Evolutionary conservation across 164 flowering plant species (phyloP).

Genomic region (Pachysandra terminalis): DNA sequence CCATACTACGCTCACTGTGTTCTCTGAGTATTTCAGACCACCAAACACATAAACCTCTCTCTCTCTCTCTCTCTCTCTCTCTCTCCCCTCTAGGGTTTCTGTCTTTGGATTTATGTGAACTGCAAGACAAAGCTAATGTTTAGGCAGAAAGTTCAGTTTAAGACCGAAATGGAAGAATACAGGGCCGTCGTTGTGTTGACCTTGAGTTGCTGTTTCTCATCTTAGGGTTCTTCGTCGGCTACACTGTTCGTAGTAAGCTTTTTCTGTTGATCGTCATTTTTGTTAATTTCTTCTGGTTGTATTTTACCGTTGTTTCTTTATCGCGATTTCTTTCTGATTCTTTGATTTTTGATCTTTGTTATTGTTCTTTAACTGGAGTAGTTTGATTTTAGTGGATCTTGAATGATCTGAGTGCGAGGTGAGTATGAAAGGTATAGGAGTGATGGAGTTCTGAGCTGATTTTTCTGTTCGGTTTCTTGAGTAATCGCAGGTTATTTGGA

Average conservation of each 20-base stretch:
- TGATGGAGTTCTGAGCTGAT: no score
- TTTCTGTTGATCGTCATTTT: neutral
- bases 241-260: neutral
- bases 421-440: neutral
- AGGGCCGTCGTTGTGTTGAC: neutral
- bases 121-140: no score
- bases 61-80: conserved; percentile 4
- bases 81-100: neutral
- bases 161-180: no score
- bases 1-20: neutral
- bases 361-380: neutral
- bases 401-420: neutral
- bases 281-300: neutral
- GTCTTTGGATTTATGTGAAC: neutral
- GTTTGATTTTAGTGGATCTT: neutral
- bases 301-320: neutral
- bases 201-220: neutral
- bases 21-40: neutral
- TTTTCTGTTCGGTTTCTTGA: neutral
- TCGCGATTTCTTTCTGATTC: neutral
- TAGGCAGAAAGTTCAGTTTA: no score
- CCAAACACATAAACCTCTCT: neutral
- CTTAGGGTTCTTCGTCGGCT: neutral
- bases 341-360: neutral
- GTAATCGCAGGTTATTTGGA: neutral